Evolutionary conservation across 805 yeast species (phyloP).

Genomic region (Metschnikowia proteae): DNA sequence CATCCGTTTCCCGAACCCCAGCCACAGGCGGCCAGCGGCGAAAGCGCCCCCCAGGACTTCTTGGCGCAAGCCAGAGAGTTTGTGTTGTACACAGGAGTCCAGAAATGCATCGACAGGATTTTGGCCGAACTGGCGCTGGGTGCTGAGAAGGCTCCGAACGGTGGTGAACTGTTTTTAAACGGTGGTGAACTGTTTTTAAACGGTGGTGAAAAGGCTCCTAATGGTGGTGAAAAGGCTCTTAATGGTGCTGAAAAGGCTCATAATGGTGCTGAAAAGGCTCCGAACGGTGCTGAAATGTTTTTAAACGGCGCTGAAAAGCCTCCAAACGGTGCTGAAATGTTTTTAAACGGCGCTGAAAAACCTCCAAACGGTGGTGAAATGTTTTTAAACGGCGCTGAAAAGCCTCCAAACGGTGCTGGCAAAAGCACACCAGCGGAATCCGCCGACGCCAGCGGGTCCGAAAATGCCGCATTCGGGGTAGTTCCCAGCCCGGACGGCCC

Average conservation of each 20-base stretch:
- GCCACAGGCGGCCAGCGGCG: neutral
- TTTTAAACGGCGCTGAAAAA: neutral
- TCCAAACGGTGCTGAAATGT: neutral
- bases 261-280: neutral
- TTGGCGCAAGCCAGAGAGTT: neutral
- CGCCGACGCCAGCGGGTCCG: too few relatives aligned
- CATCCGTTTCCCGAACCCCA: neutral
- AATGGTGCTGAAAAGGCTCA: neutral
- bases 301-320: neutral
- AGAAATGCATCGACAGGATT: neutral
- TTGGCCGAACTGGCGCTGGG: neutral
- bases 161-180: too few relatives aligned
- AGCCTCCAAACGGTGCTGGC: neutral
- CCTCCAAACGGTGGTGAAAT: neutral
- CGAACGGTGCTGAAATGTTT: neutral
- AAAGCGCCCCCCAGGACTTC: neutral
- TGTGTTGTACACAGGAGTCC: neutral
- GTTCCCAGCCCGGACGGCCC: too few relatives aligned
- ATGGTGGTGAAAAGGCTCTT: neutral
- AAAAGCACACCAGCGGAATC: too few relatives aligned
- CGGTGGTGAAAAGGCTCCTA: too few relatives aligned
- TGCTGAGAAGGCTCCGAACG: too few relatives aligned
- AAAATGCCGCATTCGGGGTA: too few relatives aligned
- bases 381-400: neutral
- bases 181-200: neutral